These are phyloP conservation scores for Hypomyces rosellus DNA, from an alignment of 2,329 filamentous ascomycete species.

Conservation along the genomic window DNA sequence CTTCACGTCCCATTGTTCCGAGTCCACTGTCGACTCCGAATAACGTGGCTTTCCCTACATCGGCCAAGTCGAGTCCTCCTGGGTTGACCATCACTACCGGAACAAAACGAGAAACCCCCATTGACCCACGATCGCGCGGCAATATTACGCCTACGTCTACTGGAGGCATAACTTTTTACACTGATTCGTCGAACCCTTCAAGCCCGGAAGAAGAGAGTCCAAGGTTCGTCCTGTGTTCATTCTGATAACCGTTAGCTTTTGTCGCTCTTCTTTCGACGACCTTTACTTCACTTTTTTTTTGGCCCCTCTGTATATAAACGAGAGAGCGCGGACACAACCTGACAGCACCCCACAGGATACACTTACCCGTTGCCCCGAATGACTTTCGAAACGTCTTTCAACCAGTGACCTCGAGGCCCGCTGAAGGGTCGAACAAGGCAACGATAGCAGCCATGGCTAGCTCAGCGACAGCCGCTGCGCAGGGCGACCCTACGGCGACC, in stretches of 20 bases:
- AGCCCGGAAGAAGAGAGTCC: conserved; percentile 26
- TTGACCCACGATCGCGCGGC: conserved; percentile 11
- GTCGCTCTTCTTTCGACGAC: neutral
- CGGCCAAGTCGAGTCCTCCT: conserved; percentile 31
- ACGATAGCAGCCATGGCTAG: conserved; percentile 42
- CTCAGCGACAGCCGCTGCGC: conserved; percentile 33
- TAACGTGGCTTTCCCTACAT: conserved; percentile 35
- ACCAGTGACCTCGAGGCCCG: conserved; percentile 38
- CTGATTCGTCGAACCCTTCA: conserved; percentile 31
- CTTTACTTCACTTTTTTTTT: neutral
- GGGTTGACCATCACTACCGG: conserved; percentile 5
- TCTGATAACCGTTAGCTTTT: neutral
- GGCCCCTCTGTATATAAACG: neutral
- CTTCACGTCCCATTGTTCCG: conserved; percentile 40
- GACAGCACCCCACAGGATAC: conserved; percentile 18
- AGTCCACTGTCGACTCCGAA: conserved; percentile 45
- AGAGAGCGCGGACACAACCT: conserved; percentile 3
- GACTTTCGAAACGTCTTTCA: conserved; percentile 41
- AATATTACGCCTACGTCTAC: conserved; percentile 9
- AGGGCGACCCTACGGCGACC: conserved; percentile 21
- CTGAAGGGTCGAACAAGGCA: conserved; percentile 32
- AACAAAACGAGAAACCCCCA: conserved; percentile 19
- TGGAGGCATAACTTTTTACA: conserved; percentile 29
- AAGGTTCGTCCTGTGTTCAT: conserved; percentile 24
- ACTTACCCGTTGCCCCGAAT: conserved; percentile 36